Base-by-base conservation (phyloP, 345 rosid genomes). In the Salix udensis region DNA sequence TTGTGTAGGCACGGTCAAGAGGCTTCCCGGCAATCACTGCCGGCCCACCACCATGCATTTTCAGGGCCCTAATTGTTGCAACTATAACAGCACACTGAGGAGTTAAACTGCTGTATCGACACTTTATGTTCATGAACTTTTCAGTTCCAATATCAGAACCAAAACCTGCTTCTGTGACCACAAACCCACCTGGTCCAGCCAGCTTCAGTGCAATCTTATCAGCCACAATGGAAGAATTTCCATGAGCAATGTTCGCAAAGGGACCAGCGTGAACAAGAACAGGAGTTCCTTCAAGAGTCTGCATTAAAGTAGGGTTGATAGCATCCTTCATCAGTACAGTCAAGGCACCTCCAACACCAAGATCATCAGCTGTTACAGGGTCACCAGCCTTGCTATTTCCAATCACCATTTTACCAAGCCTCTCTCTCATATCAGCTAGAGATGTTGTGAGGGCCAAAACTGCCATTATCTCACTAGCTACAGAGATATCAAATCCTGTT, bases 1-100 rank as follows among this genome's bases (percentile, higher is more conserved):
- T 89, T 73, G 91, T 82, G 81, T 96, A 96, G 23, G 98, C 97
- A 67, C 53, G 88, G 82, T 96, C 94, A 48, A 96, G 98, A 78
- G 99, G 97, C 84, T 88, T 96, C 85, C 99, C 99, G 44, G 99
- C 99, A 76, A 90, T 94, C 79, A 94, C 99, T 73, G 82, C 84
- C 72, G 98, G 99, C 23, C 99, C 99, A 30, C 98, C 99, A 61
- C 99, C 99, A 71, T 96, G 99, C 99, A 96, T 94, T 82, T 96
- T 96, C 90, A 94, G 87, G 78, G 98, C 99, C 81, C 99, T 90
- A 74, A 96, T 88, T 0, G 99, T 96, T 15, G 98, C 99, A 76
- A 96, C 99, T 72, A 96, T 92, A 82, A 96, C 83, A 52, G 98
- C 97, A 83, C 98, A 96, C 70, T 96, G 99, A 67, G 98, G 98